Evolutionary conservation across 352 stramenopile genomes (phyloP).

Genomic region (Pythium vanterpoolii): DNA sequence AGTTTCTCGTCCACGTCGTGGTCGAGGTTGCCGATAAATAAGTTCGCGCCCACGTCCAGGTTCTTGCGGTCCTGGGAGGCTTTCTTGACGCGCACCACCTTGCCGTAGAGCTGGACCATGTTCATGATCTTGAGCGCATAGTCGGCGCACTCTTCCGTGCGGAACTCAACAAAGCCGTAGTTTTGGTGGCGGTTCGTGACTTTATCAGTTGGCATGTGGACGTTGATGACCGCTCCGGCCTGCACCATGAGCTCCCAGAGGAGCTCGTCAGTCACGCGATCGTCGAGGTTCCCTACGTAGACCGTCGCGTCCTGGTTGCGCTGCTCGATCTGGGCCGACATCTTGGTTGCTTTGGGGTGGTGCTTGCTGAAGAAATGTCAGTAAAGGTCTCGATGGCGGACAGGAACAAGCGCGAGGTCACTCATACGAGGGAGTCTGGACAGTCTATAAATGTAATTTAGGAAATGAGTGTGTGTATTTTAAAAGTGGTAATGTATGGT

Average conservation of each 20-base stretch:
- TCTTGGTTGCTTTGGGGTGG: slow-evolving; percentile 13
- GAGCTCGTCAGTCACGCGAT: slow-evolving; percentile 94
- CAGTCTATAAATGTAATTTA: no score
- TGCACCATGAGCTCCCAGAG: slow-evolving; percentile 96
- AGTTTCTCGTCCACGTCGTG: slow-evolving; percentile 98
- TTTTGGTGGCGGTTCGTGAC: slow-evolving; percentile 93
- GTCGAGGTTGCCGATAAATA: slow-evolving; percentile 98
- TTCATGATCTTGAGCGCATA: slow-evolving; percentile 99
- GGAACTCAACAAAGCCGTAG: slow-evolving; percentile 99
- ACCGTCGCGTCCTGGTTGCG: slow-evolving; percentile 96
- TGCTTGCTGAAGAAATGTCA: neutral
- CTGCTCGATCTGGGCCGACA: slow-evolving; percentile 86
- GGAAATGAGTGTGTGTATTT: no score
- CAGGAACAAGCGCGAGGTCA: neutral
- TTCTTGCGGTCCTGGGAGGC: slow-evolving; percentile 94
- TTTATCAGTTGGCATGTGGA: slow-evolving; percentile 99
- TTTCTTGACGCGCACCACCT: slow-evolving; percentile 96
- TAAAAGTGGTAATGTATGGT: no score
- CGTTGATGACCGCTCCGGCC: slow-evolving; percentile 94
- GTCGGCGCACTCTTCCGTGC: slow-evolving; percentile 95
- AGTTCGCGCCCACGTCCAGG: slow-evolving; percentile 98
- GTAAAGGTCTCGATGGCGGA: no score
- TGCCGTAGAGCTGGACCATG: slow-evolving; percentile 98
- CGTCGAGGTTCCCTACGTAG: slow-evolving; percentile 98
- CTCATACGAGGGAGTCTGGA: no score